These are phyloP conservation scores for Rhynchosporium secalis DNA, from an alignment of 2,329 filamentous ascomycete genomes.

Conservation along the genomic window DNA sequence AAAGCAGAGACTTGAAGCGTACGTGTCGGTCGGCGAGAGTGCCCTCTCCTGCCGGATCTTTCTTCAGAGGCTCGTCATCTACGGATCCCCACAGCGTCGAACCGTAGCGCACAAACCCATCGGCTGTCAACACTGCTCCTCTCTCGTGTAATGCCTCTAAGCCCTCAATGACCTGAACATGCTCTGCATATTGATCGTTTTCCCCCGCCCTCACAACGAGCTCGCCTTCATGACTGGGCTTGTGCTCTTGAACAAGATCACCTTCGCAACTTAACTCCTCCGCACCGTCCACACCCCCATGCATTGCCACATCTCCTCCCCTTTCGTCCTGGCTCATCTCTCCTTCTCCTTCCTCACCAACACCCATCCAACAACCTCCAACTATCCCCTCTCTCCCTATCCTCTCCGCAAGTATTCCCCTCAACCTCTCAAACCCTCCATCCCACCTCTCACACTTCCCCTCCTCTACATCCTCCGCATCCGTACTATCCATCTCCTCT, in stretches of 20 bases:
- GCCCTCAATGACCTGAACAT: background rate
- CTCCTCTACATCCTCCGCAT: slow-evolving; percentile 9
- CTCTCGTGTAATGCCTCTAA: background rate
- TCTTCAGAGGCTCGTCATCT: background rate
- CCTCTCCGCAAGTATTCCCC: background rate
- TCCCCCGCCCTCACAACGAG: too few species aligned
- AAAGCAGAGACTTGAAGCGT: too few species aligned
- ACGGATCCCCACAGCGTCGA: slow-evolving; percentile 4
- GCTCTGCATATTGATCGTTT: background rate
- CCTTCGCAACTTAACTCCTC: too few species aligned
- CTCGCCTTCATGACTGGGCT: too few species aligned
- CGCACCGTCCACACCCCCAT: too few species aligned
- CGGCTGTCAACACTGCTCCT: background rate
- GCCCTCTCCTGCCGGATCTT: background rate
- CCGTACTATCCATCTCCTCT: slow-evolving; percentile 1
- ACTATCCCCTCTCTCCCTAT: background rate
- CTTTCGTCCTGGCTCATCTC: background rate
- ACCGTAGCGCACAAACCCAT: background rate
- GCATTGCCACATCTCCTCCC: too few species aligned
- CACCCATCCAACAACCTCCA: background rate
- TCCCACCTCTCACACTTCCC: slow-evolving; percentile 1
- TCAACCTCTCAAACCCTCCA: slow-evolving; percentile 4
- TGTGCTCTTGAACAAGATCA: too few species aligned
- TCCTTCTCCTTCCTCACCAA: background rate
- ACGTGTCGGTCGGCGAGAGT: too few species aligned